phyloP scores from a whole-genome alignment of 1,139 yeast genomes.

The Lodderomyces metapsilosis region DNA sequence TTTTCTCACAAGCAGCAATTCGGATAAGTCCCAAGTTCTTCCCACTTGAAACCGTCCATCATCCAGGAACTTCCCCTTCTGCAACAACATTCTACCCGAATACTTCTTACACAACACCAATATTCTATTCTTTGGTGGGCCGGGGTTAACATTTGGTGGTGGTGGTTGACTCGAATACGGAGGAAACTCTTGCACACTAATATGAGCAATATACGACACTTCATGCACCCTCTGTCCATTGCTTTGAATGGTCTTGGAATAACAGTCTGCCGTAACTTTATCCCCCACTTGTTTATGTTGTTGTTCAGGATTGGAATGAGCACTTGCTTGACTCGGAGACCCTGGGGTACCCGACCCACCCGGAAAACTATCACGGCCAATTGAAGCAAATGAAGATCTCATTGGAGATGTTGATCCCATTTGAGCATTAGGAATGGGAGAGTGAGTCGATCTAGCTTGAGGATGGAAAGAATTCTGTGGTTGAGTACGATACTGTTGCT shows the following conservation, averaged over 20 bases:
- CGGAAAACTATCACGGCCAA: neutral
- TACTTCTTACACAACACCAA: conserved; percentile 42
- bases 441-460: neutral
- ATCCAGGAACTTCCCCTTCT: conserved; percentile 81
- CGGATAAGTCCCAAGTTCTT: conserved; percentile 87
- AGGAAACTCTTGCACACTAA: conserved; percentile 39
- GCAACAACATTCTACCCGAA: conserved; percentile 68
- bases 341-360: conserved; percentile 4
- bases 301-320: conserved; percentile 11
- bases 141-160: conserved; percentile 31
- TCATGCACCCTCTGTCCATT: conserved; percentile 34
- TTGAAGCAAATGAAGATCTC: conserved; percentile 1
- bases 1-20: conserved; percentile 56
- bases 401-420: conserved; percentile 4
- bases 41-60: conserved; percentile 84
- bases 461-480: neutral
- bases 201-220: conserved; percentile 37
- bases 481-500: neutral
- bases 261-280: conserved; percentile 42
- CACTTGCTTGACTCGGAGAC: conserved; percentile 9
- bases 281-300: conserved; percentile 24
- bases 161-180: conserved; percentile 42
- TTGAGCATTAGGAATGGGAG: neutral
- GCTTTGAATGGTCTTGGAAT: conserved; percentile 31
- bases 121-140: conserved; percentile 39